These are phyloP conservation scores for Epicoccum nigrum DNA, from an alignment of 2,329 filamentous ascomycete species.

Conservation along the genomic window DNA sequence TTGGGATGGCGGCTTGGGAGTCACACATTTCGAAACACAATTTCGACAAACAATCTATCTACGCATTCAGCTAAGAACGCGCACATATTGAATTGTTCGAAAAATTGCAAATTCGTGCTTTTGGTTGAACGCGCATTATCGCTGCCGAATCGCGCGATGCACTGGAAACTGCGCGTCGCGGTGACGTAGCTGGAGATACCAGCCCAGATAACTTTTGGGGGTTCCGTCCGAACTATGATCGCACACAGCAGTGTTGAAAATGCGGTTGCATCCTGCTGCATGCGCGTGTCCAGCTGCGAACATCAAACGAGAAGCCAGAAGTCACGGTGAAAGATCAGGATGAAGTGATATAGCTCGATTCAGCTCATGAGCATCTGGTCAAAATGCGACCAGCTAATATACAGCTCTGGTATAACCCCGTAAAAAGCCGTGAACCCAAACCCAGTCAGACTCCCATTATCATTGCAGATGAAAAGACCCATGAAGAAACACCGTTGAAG, in stretches of 20 bases:
- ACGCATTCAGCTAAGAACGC: background rate
- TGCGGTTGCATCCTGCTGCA: background rate
- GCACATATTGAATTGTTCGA: no score
- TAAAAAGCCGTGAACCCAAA: slow-evolving; percentile 62
- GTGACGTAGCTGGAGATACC: background rate
- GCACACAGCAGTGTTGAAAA: background rate
- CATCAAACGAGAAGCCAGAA: background rate
- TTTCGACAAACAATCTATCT: background rate
- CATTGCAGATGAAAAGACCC: slow-evolving; percentile 70
- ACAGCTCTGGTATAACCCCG: slow-evolving; percentile 62
- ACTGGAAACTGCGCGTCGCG: background rate
- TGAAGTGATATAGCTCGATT: slow-evolving; percentile 47
- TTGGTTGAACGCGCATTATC: background rate
- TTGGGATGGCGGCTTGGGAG: no score
- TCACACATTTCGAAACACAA: no score
- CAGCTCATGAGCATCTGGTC: slow-evolving; percentile 55
- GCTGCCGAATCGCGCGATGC: background rate
- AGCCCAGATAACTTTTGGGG: no score
- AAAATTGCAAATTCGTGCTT: background rate
- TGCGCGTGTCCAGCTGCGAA: background rate
- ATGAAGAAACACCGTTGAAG: slow-evolving; percentile 53
- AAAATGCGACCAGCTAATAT: slow-evolving; percentile 62
- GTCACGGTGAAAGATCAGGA: slow-evolving; percentile 2
- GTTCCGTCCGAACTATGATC: no score
- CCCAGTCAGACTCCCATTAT: slow-evolving; percentile 75